Evolutionary conservation across 2,329 filamentous ascomycete species (phyloP), one percentile per base, ranked within the genome.

Genomic region (Aspergillus calidoustus): DNA sequence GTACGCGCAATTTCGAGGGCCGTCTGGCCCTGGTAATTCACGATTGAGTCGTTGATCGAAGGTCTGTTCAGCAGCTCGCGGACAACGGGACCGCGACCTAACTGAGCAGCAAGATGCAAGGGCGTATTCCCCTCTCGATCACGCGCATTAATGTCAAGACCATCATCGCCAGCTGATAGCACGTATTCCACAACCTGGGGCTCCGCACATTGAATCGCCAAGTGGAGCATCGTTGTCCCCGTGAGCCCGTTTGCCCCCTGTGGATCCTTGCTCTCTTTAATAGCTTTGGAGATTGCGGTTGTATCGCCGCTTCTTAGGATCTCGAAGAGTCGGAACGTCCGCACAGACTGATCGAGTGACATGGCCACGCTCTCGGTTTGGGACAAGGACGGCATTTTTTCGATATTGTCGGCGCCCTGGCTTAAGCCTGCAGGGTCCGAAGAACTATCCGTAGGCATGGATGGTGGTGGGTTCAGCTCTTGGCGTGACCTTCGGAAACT

Each of bases 51-150:
- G 72, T 97, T 97, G 79, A 98, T 91, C 50, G 86, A 88, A 49
- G 89, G 86, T 68, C 92, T 90, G 55, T 93, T 91, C 28, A 99
- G 84, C 55, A 99, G 83, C 62, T 97, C 84, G 65, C 90, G 89
- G 59, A 99, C 93, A 7, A 97, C 86, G 3, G 90, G 86, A 0
- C 87, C 86, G 49, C 95, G 87, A 13, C 94, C 94, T 57, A 98
- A 89, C 59, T 86, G 84, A 31, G 94, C 91, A 8, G 95, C 95
- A 43, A 98, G 79, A 76, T 98, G 94, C 56, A 99, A 85, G 23
- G 95, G 89, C 1, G 93, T 97, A 76, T 98, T 99, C 64, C 95
- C 95, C 70, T 98, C 94, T 68, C 91, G 90, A 78, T 99, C 95
- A 64, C 91, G 88, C 46, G 91, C 89, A 76, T 98, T 99, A 75